Base-by-base conservation (phyloP, 345 rosid genomes). In the Turnera subulata region DNA sequence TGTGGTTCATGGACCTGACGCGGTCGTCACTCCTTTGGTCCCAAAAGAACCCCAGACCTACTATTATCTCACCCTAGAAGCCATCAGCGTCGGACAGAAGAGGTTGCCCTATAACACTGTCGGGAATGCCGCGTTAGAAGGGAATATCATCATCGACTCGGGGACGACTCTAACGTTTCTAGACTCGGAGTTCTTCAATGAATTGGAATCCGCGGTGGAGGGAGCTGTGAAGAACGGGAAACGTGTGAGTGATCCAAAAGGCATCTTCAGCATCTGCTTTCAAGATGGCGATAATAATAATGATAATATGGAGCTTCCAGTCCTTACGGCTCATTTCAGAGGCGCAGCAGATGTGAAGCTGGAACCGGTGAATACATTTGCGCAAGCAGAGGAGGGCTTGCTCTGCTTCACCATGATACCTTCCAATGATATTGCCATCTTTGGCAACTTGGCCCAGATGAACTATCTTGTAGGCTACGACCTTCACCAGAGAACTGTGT, bases 121-220 rank as follows among this genome's bases (percentile, higher is more conserved):
- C 40, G 23, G 19, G 11, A 42, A 43, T 10, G 50, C 8, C 13
- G 42, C 5, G 6, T 62, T 43, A 49, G n/a, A 49, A 23, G 82
- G 83, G 7, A 79, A 71, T 77, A 81, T 84, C 6, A 63, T 84
- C 15, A 64, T 85, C 20, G 90, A 85, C 40, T 79, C 90, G 0
- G 90, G 90, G 0, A 85, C 90, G 1, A 78, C 86, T 0, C 65
- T 82, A 1, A 89, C 86, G 4, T 68, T 68, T 16, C 70, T 84
- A 0, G 78, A 72, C 0, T 61, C 73, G 0, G 74, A 73, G 2
- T 74, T 86, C 16, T 84, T 66, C 21, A 26, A 40, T 2, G 18
- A 37, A 3, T 51, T 89, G 39, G 79, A 71, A 21, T 43, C 63
- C 11, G 72, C 59, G 0, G 7, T 75, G 10, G 79, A 55, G 58